Conservation (phyloP, 1,284 basidiomycete genomes). For the Leccinum solheimii region DNA sequence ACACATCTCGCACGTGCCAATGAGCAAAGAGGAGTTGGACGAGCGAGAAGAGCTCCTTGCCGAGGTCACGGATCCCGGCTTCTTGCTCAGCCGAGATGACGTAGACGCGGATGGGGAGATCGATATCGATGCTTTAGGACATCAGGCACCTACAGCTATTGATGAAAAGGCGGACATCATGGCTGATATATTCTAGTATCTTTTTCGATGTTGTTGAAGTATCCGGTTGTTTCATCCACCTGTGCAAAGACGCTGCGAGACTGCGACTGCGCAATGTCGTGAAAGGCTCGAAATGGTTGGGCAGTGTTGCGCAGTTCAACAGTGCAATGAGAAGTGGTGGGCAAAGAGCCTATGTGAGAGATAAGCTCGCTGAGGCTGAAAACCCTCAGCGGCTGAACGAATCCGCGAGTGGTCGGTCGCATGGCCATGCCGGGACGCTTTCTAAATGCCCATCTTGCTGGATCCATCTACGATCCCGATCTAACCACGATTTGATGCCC, state of each 20-base stretch:
- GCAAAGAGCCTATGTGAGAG: background rate
- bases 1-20: constrained; percentile 55
- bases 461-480: background rate
- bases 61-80: constrained; percentile 56
- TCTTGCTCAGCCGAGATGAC: constrained; percentile 41
- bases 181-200: constrained; percentile 33
- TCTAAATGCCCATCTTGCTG: background rate
- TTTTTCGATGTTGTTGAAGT: background rate
- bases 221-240: background rate
- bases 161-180: constrained; percentile 31
- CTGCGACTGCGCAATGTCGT: background rate
- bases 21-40: constrained; percentile 52
- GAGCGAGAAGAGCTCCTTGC: constrained; percentile 54
- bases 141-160: constrained; percentile 47
- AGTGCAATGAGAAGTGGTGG: background rate
- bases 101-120: constrained; percentile 49
- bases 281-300: background rate
- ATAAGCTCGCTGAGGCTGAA: constrained; percentile 1
- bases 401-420: background rate
- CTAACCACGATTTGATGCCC: background rate
- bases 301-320: background rate
- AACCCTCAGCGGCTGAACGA: background rate
- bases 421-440: background rate
- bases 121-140: constrained; percentile 40
- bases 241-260: background rate